Conservation (phyloP, 2,329 filamentous ascomycete genomes). For the Sclerotinia subarctica region DNA sequence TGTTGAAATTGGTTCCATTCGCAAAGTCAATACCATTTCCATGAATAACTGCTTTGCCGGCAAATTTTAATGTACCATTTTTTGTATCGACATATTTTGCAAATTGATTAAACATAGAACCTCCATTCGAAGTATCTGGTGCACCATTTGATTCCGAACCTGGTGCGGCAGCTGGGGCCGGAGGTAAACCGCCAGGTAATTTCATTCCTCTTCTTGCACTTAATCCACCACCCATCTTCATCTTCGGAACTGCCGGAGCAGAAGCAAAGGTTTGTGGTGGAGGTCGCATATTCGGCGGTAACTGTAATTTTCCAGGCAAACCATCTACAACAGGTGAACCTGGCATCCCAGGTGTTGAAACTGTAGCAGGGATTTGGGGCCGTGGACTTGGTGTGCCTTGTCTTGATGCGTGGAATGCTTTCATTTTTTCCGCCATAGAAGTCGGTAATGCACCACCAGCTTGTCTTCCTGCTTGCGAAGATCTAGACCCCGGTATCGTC, state of each 20-base stretch:
- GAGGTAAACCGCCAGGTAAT: slow-evolving; percentile 45
- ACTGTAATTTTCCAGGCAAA: slow-evolving; percentile 44
- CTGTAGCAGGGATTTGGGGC: slow-evolving; percentile 31
- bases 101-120: slow-evolving; percentile 62
- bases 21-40: slow-evolving; percentile 89
- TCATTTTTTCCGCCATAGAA: slow-evolving; percentile 67
- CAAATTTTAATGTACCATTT: slow-evolving; percentile 80
- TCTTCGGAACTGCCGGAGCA: slow-evolving; percentile 47
- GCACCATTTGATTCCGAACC: slow-evolving; percentile 27
- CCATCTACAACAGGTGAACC: slow-evolving; percentile 38
- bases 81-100: slow-evolving; percentile 86
- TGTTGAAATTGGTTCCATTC: slow-evolving; percentile 83
- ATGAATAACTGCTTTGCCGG: slow-evolving; percentile 86
- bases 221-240: slow-evolving; percentile 52
- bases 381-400: slow-evolving; percentile 46
- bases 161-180: slow-evolving; percentile 24
- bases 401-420: slow-evolving; percentile 64
- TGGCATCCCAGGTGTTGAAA: slow-evolving; percentile 38
- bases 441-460: slow-evolving; percentile 53
- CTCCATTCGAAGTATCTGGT: slow-evolving; percentile 24
- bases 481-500: slow-evolving; percentile 5
- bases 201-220: slow-evolving; percentile 66
- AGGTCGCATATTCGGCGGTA: slow-evolving; percentile 47
- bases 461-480: slow-evolving; percentile 31
- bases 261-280: slow-evolving; percentile 47